These are phyloP conservation scores for Verticillium alfalfae DNA, from an alignment of 2,329 filamentous ascomycete genomes.

Conservation along the genomic window DNA sequence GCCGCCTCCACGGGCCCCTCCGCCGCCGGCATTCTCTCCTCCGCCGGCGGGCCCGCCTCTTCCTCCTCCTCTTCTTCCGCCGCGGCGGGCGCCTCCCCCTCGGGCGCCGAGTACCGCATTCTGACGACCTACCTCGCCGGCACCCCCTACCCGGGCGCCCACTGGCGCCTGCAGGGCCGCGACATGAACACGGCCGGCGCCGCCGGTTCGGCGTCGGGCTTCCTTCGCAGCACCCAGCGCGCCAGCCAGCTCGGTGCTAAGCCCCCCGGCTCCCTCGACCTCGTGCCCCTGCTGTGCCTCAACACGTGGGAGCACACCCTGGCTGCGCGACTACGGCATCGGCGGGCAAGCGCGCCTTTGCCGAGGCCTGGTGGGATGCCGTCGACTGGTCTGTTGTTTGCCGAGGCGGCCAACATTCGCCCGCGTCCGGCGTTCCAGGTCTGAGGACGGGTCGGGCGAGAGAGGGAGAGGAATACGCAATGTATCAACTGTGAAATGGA, in stretches of 20 bases:
- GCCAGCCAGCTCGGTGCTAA: constrained; percentile 21
- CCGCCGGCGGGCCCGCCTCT: constrained; percentile 72
- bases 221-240: constrained; percentile 29
- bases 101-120: constrained; percentile 65
- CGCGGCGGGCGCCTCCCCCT: constrained; percentile 71
- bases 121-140: constrained; percentile 89
- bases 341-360: constrained; percentile 72
- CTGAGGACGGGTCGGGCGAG: not conserved
- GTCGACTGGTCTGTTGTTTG: constrained; percentile 85
- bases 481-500: not conserved
- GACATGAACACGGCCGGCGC: constrained; percentile 64
- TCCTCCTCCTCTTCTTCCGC: constrained; percentile 60
- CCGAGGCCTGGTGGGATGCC: constrained; percentile 78
- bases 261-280: constrained; percentile 61
- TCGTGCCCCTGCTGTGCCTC: constrained; percentile 78
- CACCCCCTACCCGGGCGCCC: constrained; percentile 78
- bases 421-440: constrained; percentile 1
- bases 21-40: constrained; percentile 78
- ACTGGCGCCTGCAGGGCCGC: constrained; percentile 65
- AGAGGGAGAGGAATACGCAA: not conserved
- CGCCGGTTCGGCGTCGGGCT: constrained; percentile 24
- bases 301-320: constrained; percentile 97
- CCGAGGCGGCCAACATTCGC: constrained; percentile 19
- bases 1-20: constrained; percentile 50
- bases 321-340: constrained; percentile 73